These are phyloP conservation scores for Aureoboletus auriporus DNA, from an alignment of 768 basidiomycete species.

Conservation along the genomic window DNA sequence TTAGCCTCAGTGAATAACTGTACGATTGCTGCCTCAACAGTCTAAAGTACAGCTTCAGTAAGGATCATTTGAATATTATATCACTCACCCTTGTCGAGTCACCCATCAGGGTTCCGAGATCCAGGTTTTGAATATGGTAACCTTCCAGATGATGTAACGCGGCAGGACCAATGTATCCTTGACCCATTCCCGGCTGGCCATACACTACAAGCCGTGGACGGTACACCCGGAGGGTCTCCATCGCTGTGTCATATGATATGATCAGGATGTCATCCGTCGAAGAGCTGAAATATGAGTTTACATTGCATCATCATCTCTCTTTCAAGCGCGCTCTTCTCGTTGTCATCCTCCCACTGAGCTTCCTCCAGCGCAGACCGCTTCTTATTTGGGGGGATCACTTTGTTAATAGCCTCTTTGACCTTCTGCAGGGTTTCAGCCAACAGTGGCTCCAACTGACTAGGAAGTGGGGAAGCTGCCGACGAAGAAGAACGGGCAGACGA, in stretches of 20 bases:
- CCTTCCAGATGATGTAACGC: constrained; percentile 93
- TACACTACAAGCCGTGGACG: constrained; percentile 83
- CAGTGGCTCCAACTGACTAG: constrained; percentile 78
- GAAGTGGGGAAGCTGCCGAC: constrained; percentile 80
- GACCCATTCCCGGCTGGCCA: constrained; percentile 86
- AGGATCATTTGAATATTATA: too few relatives aligned
- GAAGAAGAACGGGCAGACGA: constrained; percentile 91
- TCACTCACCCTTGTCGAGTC: constrained; percentile 81
- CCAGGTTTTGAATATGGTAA: constrained; percentile 90
- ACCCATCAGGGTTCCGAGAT: constrained; percentile 82
- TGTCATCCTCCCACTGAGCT: constrained; percentile 86
- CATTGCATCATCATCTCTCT: constrained; percentile 87
- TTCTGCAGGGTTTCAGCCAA: constrained; percentile 63
- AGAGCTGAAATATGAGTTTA: constrained; percentile 32
- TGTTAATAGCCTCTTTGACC: constrained; percentile 67
- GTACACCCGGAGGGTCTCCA: constrained; percentile 88
- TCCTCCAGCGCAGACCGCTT: constrained; percentile 86
- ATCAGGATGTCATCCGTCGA: constrained; percentile 1
- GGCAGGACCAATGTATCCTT: constrained; percentile 85
- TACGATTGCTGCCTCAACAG: constrained; percentile 87
- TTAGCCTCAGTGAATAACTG: constrained; percentile 97
- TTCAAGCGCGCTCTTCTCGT: constrained; percentile 80
- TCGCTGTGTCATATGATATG: constrained; percentile 45
- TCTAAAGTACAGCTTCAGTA: constrained; percentile 40
- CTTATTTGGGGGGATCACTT: constrained; percentile 78